Base-by-base conservation (phyloP, 2,329 filamentous ascomycete genomes). In the Aureobasidium namibiae region DNA sequence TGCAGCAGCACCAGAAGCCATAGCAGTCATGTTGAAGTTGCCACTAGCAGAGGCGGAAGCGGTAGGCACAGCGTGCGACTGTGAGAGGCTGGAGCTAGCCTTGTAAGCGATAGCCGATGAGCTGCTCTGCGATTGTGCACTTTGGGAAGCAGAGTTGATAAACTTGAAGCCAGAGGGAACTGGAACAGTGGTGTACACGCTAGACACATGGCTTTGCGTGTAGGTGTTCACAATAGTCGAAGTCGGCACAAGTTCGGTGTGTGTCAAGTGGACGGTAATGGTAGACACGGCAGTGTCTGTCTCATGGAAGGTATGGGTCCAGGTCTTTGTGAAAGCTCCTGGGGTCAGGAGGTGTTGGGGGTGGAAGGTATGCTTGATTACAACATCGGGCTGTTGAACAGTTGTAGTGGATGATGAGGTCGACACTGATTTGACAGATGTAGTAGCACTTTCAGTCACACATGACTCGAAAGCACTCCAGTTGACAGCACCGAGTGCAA, bases 401-500 rank as follows among this genome's bases (percentile, higher is more conserved):
- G 54, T 57, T 1, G 54, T 57, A 4, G 54, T 57, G 10, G 54
- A 48, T 16, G 39, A 10, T 6, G 54, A 57, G 7, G 54, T 57
- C 23, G 42, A 31, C 54, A 57, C 54, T 21, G 31, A 29, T 13
- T 57, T 48, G 24, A 39, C 41, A 31, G 54, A 48, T 10, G 54
- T 13, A 18, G 54, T 46, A 16, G 41, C 54, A 31, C 54, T 57
- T 11, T 39, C 10, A 16, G 54, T 57, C 31, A 57, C 54, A 31
- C 54, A 57, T 38, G 41, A 46, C n/a, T 57, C 54, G 5, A 57
- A 48, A 14, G 54, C 54, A 34, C 42, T 57, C 41, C 41, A 57
- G 33, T 57, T 57, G 33, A 57, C 31, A 46, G 54, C 41, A 38
- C 54, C 54, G 11, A 57, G 42, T 48, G 42, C 54, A n/a, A 57